Evolutionary conservation across 148 eudicot species (phyloP), one percentile per base, ranked within the genome.

Genomic region (Persicaria maculosa): DNA sequence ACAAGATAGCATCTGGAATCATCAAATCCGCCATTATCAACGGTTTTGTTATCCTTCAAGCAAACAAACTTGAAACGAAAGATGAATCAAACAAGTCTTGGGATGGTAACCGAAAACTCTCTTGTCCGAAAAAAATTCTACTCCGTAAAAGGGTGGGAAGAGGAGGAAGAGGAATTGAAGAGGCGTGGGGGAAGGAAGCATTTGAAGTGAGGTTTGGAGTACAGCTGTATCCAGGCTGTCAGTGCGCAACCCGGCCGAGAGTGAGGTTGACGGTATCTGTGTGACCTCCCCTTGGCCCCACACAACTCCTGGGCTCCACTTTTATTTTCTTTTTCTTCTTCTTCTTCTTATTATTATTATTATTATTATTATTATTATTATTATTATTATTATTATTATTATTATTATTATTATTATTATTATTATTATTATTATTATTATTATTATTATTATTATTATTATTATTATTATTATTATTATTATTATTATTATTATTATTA

Each of bases 181-280:
- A 54, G 20, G 59, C 59, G 59, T 54, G 59, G 20, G 59, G 59
- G 2, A 54, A 54, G 59, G 59, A 54, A 54, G 59, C 20, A 54
- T 54, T 54, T 54, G 17, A 54, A 54, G 59, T 16, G 52, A 20
- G 16, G 20, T n/a, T 6, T 54, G 59, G 59, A 54, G 20, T 54
- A 54, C 59, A 54, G 59, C 59, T 54, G 59, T 54, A 16, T 54
- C 16, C 59, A 54, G 59, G n/a, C 6, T 54, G 59, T 54, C 59
- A 16, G 59, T 54, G 59, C 16, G 59, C 59, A 16, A 48, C 52
- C 8, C 9, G 2, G 52, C 12, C 52, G 59, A n/a, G 59, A 54
- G 59, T 54, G 20, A 48, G 52, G 52, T 48, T 48, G 52, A 48
- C 52, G 52, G 52, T 48, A 48, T 48, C 52, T 48, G 9, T 9